Conservation (phyloP, 805 yeast genomes). For the Lipomyces lipofer region DNA sequence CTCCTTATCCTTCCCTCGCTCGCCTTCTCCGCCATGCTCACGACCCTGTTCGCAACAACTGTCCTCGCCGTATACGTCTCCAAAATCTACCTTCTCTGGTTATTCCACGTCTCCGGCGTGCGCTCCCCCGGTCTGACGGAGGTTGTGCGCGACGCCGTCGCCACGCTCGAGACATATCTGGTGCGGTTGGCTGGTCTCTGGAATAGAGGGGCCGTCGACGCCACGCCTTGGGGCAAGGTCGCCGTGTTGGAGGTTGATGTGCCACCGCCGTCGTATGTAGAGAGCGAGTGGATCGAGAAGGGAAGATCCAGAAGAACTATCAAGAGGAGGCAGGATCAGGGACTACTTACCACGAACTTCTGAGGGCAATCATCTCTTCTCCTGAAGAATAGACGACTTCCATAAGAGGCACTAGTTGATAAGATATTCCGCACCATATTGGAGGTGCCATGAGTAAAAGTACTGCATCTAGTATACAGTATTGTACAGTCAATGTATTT, state of each 20-base stretch:
- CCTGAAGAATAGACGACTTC: no score
- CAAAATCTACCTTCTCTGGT: slow-evolving; percentile 5
- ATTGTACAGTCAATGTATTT: no score
- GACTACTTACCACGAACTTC: no score
- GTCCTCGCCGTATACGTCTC: slow-evolving; percentile 5
- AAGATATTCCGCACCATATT: no score
- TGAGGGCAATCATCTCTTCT: no score
- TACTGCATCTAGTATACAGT: no score
- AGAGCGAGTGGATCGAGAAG: slow-evolving; percentile 12
- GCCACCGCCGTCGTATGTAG: slow-evolving; percentile 17
- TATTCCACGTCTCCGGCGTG: slow-evolving; percentile 6
- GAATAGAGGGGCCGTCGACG: not conserved
- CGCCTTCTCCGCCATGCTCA: slow-evolving; percentile 12
- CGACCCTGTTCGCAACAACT: not conserved
- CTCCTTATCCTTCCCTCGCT: slow-evolving; percentile 11
- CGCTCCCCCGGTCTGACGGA: not conserved
- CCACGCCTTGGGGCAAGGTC: not conserved
- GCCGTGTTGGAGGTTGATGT: not conserved
- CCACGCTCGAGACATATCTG: not conserved
- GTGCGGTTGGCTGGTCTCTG: not conserved
- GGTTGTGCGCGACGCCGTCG: not conserved
- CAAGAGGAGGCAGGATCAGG: slow-evolving; percentile 1
- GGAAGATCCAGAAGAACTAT: not conserved
- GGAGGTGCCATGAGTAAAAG: no score
- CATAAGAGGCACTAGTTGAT: no score